A percentile compares a stretch with the other conserved stretches of the same genome.
Evolutionary conservation across 2,329 filamentous ascomycete genomes (phyloP).

Genomic region (Hortaea sp.): DNA sequence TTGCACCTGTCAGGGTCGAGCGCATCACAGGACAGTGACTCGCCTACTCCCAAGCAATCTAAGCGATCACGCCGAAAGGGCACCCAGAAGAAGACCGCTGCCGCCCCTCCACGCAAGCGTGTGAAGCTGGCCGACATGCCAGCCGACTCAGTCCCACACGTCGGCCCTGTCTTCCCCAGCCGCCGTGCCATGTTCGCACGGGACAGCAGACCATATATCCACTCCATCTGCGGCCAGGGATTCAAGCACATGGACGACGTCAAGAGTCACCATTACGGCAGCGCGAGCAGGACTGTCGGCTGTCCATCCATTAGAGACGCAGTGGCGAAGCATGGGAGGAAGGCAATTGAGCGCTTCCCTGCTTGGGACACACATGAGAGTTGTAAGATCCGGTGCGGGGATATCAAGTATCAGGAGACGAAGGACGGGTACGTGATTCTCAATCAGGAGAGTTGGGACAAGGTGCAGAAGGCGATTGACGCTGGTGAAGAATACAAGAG

Average conservation of each 20-base stretch:
- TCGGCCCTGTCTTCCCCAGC: slow-evolving; percentile 12
- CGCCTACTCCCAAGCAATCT: too few species aligned
- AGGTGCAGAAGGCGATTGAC: slow-evolving; percentile 11
- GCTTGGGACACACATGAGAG: slow-evolving; percentile 15
- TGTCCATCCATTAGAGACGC: slow-evolving; percentile 1
- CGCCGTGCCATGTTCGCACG: slow-evolving; percentile 15
- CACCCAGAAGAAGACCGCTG: too few species aligned
- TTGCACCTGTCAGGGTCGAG: background rate
- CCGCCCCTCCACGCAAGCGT: background rate
- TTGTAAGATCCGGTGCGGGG: slow-evolving; percentile 9
- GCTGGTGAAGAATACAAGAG: slow-evolving; percentile 4
- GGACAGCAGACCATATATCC: slow-evolving; percentile 15
- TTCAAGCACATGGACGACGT: slow-evolving; percentile 18
- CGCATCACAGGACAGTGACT: background rate
- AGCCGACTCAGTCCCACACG: slow-evolving; percentile 4
- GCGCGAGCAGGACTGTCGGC: background rate
- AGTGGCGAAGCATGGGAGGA: slow-evolving; percentile 4
- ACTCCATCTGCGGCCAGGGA: slow-evolving; percentile 12
- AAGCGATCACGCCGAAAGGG: too few species aligned
- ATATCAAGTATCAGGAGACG: slow-evolving; percentile 11
- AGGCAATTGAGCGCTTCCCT: background rate
- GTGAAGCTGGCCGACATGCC: background rate
- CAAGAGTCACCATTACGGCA: slow-evolving; percentile 12
- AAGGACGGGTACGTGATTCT: slow-evolving; percentile 15
- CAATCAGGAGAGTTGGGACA: slow-evolving; percentile 14